Conservation (phyloP, 2,329 filamentous ascomycete genomes). For the Exophiala sideris region DNA sequence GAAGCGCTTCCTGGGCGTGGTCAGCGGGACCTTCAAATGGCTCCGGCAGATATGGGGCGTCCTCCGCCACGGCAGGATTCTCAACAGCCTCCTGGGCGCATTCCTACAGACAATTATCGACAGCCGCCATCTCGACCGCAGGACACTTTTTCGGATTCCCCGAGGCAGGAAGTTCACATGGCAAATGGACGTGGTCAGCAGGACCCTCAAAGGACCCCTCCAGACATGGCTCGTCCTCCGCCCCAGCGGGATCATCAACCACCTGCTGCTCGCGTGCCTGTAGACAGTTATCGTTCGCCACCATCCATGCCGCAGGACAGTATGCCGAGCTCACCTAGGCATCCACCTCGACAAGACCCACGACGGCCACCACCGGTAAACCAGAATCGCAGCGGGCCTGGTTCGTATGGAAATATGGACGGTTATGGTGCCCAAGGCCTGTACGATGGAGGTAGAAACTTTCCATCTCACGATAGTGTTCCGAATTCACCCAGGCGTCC, state of each 20-base stretch:
- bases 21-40: not conserved
- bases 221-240: not conserved
- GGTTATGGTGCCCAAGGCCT: too few species aligned
- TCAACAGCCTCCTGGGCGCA: slow-evolving; percentile 1
- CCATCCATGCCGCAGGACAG: too few species aligned
- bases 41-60: not conserved
- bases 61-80: slow-evolving; percentile 7
- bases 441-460: too few species aligned
- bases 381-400: too few species aligned
- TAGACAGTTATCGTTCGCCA: not conserved
- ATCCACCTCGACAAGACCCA: not conserved
- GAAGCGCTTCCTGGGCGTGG: slow-evolving; percentile 1
- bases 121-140: not conserved
- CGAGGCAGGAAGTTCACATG: not conserved
- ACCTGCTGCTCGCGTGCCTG: not conserved
- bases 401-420: too few species aligned
- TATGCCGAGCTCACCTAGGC: too few species aligned
- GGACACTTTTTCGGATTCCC: slow-evolving; percentile 3
- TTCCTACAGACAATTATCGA: not conserved
- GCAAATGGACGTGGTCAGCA: too few species aligned
- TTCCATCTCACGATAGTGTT: not conserved
- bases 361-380: too few species aligned
- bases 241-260: not conserved
- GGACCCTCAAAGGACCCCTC: not conserved
- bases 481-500: slow-evolving; percentile 12